Conservation (phyloP, 768 basidiomycete genomes). For the Cystofilobasidium bisporidii region DNA sequence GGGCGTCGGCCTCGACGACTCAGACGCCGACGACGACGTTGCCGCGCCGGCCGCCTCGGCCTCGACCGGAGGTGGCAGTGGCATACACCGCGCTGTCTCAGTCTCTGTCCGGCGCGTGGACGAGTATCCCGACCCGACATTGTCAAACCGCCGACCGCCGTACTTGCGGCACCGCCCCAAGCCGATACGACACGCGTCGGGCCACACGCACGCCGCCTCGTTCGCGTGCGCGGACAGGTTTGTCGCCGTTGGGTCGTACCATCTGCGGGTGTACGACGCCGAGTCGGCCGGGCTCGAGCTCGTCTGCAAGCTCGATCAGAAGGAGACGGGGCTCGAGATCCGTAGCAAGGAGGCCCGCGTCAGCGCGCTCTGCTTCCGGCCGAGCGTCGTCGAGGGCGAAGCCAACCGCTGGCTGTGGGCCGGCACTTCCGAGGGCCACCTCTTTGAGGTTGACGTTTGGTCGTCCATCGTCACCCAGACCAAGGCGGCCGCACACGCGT, state of each 20-base stretch:
- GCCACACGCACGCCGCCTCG: constrained; percentile 34
- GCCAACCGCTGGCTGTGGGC: constrained; percentile 65
- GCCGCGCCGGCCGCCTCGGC: not conserved
- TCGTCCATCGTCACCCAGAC: constrained; percentile 52
- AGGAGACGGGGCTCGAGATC: constrained; percentile 48
- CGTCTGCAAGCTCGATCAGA: constrained; percentile 50
- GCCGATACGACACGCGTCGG: constrained; percentile 27
- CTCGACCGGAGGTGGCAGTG: not conserved
- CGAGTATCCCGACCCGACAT: constrained; percentile 43
- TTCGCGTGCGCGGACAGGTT: constrained; percentile 40
- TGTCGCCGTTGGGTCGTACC: constrained; percentile 39
- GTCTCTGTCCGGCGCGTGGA: constrained; percentile 27
- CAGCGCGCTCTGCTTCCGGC: constrained; percentile 67
- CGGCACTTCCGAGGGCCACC: constrained; percentile 80
- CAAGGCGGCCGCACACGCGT: constrained; percentile 52
- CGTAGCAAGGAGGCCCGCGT: constrained; percentile 59
- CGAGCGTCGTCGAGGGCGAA: constrained; percentile 42
- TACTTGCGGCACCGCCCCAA: constrained; percentile 36
- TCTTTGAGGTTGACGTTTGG: constrained; percentile 69
- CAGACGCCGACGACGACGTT: not conserved
- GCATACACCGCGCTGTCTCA: not conserved
- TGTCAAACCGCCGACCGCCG: constrained; percentile 43
- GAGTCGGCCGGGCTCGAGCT: constrained; percentile 31
- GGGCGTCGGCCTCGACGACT: not conserved
- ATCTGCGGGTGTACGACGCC: constrained; percentile 39